These are phyloP conservation scores for Tetrastigma voinierianum DNA, from an alignment of 164 flowering plant species.

Conservation along the genomic window DNA sequence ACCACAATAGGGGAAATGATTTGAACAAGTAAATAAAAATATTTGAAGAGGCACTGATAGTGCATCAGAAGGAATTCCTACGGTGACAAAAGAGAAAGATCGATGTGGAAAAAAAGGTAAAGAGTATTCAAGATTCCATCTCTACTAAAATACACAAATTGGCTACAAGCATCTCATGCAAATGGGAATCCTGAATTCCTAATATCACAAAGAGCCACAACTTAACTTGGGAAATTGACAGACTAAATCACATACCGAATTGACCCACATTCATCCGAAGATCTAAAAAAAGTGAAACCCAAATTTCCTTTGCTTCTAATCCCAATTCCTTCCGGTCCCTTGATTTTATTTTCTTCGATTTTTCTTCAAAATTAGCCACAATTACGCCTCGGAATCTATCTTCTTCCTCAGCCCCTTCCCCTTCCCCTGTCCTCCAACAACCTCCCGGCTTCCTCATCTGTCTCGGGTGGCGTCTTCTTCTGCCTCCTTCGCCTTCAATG, in stretches of 20 bases:
- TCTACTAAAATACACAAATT: slow-evolving; percentile 11
- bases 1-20: neutral
- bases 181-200: slow-evolving; percentile 13
- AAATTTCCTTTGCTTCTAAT: slow-evolving; percentile 1
- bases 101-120: neutral
- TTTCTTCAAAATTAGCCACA: neutral
- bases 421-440: slow-evolving; percentile 46
- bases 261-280: slow-evolving; percentile 4
- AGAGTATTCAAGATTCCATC: slow-evolving; percentile 19
- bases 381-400: slow-evolving; percentile 29
- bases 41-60: slow-evolving; percentile 2
- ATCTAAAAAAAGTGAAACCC: slow-evolving; percentile 3
- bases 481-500: slow-evolving; percentile 48
- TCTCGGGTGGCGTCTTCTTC: slow-evolving; percentile 38
- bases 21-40: neutral
- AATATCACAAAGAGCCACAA: slow-evolving; percentile 3
- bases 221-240: slow-evolving; percentile 9
- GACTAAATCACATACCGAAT: slow-evolving; percentile 12
- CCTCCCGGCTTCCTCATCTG: slow-evolving; percentile 40
- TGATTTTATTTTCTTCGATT: neutral
- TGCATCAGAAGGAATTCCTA: slow-evolving; percentile 16
- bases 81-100: neutral
- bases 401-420: slow-evolving; percentile 32
- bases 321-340: slow-evolving; percentile 5
- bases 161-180: slow-evolving; percentile 3